Evolutionary conservation across 208 protist genomes (phyloP), one percentile per base, ranked within the genome.

Genomic region (Leishmania lainsoni): DNA sequence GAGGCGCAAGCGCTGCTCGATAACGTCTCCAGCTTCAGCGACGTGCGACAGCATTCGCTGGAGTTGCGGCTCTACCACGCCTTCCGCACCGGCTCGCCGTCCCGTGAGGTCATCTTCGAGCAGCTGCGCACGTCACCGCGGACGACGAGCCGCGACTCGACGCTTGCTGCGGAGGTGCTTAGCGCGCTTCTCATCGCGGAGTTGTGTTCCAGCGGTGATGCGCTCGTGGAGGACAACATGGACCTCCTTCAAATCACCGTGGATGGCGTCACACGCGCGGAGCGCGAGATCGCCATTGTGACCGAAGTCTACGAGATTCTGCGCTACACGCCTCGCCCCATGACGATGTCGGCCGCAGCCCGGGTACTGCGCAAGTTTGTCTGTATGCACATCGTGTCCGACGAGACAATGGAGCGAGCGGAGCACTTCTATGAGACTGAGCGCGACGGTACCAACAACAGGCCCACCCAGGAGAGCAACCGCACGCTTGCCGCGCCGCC

Each of bases 131-230:
- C 76, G 42, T 85, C 63, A 3, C 79, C 89, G n/a, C 87, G 83
- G 10, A 79, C 89, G 42, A 81, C 69, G 39, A 78, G 72, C 26
- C 75, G 81, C 42, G 88, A 92, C 78, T 83, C 90, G 8, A 89
- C 90, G 12, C 52, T 91, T 22, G 90, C 87, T 3, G 84, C 92
- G 6, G 93, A 95, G 78, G 83, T 97, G 61, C 48, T 95, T 26
- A 94, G 89, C 79, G 90, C 88, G 58, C 77, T 95, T 12, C 75
- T 95, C 56, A 81, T 94, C 63, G 91, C 93, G n/a, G 90, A 93
- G 88, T 72, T 89, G 32, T 92, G 70, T 82, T 85, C 76, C 54
- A 75, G 77, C 42, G 74, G 83, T 66, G 54, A 79, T 20, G 80
- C 83, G 3, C 88, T 91, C 32, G 71, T 93, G 2, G 90, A 94